Base-by-base conservation (phyloP, 768 basidiomycete species). In the Suillus occidentalis region DNA sequence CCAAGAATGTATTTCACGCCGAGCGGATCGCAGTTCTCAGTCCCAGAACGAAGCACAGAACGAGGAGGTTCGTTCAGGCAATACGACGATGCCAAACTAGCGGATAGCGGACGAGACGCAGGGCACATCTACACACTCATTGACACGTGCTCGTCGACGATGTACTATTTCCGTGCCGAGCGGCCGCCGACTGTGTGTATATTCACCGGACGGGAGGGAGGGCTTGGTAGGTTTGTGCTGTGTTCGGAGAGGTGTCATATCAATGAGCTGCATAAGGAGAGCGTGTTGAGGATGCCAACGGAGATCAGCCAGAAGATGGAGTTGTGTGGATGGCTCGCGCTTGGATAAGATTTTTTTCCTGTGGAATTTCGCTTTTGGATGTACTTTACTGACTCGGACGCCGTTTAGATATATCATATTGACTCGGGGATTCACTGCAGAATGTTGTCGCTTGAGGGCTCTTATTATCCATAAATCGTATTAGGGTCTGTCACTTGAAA, bases 121-220 rank as follows among this genome's bases (percentile, higher is more conserved):
- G 63, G 40, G 31, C 64, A 56, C 20, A 58, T 66, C 3, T 71
- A 61, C 25, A 71, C 70, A 3, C 53, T 71, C 25, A 22, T 71
- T 40, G 70, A 71, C 61, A 71, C 70, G 0, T 40, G 20, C 47
- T 63, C 70, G 18, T 34, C 43, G 0, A 65, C 68, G 3, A 36
- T 71, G 9, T 71, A 71, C n/a, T 47, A 47, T n/a, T 47, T 47
- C 45, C n/a, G 45, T n/a, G 45, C 45, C 0, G 45, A 47, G 45
- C 45, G 45, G n/a, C 45, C 45, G n/a, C 45, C 45, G 3, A 47
- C 45, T 1, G 45, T 47, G 4, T 47, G 70, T 37, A 42, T 71
- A 22, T 71, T 65, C n/a, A 61, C 70, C 1, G 70, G 70, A 50
- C 65, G 70, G 31, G 70, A 71, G 28, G 70, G 70, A 5, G 70